Percentiles rank a stretch among this genome's conserved stretches.
phyloP scores from a whole-genome alignment of 73 alveolate genomes.

The Tetrahymena malaccensis region DNA sequence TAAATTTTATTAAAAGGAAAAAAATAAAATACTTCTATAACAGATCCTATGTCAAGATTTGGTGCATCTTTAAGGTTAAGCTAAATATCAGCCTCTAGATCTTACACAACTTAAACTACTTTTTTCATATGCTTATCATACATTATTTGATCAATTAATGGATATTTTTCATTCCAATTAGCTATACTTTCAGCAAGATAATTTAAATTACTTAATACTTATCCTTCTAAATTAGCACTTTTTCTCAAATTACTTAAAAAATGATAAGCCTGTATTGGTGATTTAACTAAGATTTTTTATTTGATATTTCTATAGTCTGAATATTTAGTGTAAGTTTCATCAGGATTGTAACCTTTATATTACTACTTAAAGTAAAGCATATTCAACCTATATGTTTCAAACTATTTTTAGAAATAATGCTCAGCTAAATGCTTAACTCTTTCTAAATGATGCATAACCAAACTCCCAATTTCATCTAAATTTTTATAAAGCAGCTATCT shows the following conservation, averaged over 20 bases:
- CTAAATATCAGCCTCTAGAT: background rate
- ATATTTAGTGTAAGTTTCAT: conserved; percentile 22
- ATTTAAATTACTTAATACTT: conserved; percentile 6
- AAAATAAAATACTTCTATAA: background rate
- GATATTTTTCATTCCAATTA: background rate
- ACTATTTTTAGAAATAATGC: conserved; percentile 8
- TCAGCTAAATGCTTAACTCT: background rate
- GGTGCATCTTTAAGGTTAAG: background rate
- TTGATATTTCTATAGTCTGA: conserved; percentile 3
- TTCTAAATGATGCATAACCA: conserved; percentile 12
- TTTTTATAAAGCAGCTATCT: conserved; percentile 4
- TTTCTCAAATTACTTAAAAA: conserved; percentile 21
- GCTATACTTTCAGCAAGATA: conserved; percentile 11
- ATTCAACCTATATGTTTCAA: conserved; percentile 7
- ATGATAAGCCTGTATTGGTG: conserved; percentile 4
- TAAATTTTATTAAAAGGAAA: no score
- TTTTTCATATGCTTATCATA: background rate
- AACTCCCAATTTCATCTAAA: conserved; percentile 9
- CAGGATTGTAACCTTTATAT: conserved; percentile 22
- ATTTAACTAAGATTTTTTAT: conserved; percentile 10
- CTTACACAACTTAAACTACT: background rate
- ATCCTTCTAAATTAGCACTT: conserved; percentile 26
- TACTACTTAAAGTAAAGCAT: conserved; percentile 9
- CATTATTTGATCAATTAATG: background rate
- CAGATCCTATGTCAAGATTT: background rate